Base-by-base conservation (phyloP, 2,329 filamentous ascomycete species). In the Colletotrichum scovillei region DNA sequence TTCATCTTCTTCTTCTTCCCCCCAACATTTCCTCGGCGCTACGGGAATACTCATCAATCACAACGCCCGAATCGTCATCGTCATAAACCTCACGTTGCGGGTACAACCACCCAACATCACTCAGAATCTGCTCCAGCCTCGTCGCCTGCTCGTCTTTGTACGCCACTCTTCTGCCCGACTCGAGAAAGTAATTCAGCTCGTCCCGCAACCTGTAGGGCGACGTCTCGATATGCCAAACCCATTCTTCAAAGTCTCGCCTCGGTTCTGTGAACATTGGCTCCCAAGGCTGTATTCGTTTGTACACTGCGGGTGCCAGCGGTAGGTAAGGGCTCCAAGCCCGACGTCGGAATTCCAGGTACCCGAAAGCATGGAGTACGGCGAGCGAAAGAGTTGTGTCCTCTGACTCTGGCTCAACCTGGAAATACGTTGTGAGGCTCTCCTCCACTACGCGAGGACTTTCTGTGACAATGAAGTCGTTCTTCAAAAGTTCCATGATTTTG, bases 291-390 rank as follows among this genome's bases (percentile, higher is more conserved):
- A 79, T 69, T 7, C 75, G 64, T 8, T 62, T 63, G 56, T 77
- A 62, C 0, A 76, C 32, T 0, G 60, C 49, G 0, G 71, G 56
- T 1, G 77, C 66, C 1, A 79, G 66, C 0, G 77, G 69, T 1
- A 78, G 63, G 32, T 75, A 77, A 0, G 75, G 75, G 5, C 72
- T 75, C 72, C 77, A 77, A 14, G 76, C 75, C 2, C 73, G 74
- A 4, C 76, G 74, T 8, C 72, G 70, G 58, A 79, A 70, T 35
- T 76, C 78, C 3, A 79, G 72, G 9, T 74, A 75, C n/a, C 77
- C 76, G 63, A 78, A 77, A 4, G 78, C 77, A 55, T 79, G 76
- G 1, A 79, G 73, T 3, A 72, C 75, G 24, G 78, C 78, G 9
- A 79, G 76, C 7, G 77, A 77, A 0, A 79, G 69, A 2, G 76